A percentile compares a stretch with the other conserved stretches of the same genome.
Evolutionary conservation across 139 green algal species (phyloP).

Genomic region (Chlamydomonas eustigma): DNA sequence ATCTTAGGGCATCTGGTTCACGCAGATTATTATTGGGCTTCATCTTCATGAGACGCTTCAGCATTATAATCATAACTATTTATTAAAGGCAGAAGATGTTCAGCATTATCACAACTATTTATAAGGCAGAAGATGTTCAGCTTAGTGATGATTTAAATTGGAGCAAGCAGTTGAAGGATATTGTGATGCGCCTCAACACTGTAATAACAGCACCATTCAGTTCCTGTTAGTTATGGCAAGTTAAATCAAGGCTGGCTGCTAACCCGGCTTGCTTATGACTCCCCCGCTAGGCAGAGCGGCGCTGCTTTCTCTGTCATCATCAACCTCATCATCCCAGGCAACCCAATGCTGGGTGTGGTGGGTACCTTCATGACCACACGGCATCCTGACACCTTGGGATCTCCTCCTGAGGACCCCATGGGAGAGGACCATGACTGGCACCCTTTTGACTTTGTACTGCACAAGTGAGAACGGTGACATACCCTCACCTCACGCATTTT

Average conservation of each 20-base stretch:
- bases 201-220: too few relatives aligned
- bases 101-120: neutral
- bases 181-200: too few relatives aligned
- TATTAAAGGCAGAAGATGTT: neutral
- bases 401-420: constrained; percentile 23
- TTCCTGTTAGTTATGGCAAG: too few relatives aligned
- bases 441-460: constrained; percentile 55
- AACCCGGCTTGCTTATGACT: neutral
- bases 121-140: neutral
- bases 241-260: too few relatives aligned
- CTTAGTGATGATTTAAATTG: neutral
- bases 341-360: constrained; percentile 49
- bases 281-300: constrained; percentile 10
- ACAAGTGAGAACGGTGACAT: constrained; percentile 41
- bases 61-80: neutral
- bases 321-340: constrained; percentile 58
- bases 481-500: too few relatives aligned
- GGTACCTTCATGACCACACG: constrained; percentile 51
- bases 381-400: constrained; percentile 21
- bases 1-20: neutral
- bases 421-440: constrained; percentile 41
- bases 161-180: neutral
- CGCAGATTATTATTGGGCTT: neutral
- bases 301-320: constrained; percentile 54
- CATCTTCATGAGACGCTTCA: neutral